Percentiles rank a stretch among this genome's conserved stretches.
Evolutionary conservation across 768 basidiomycete species (phyloP).

Genomic region (Podaxis sp.): DNA sequence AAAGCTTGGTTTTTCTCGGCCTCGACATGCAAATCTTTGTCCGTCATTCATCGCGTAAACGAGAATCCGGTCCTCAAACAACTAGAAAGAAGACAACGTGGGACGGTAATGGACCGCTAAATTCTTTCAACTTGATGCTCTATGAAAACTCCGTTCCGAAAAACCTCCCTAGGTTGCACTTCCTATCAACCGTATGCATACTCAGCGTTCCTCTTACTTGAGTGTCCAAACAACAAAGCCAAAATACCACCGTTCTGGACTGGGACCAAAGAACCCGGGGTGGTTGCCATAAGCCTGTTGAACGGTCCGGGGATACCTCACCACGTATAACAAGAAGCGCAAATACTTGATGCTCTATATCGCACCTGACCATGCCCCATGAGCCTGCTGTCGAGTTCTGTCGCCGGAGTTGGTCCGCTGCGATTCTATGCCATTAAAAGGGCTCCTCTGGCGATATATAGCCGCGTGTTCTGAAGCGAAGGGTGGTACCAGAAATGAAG

Average conservation of each 20-base stretch:
- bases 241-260: not conserved
- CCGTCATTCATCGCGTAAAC: not conserved
- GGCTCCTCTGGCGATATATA: not conserved
- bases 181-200: no score
- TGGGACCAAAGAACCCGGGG: not conserved
- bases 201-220: no score
- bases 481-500: not conserved
- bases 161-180: not conserved
- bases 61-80: not conserved
- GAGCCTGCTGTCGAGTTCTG: not conserved
- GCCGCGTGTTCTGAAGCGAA: not conserved
- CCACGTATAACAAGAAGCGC: not conserved
- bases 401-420: conserved; percentile 11
- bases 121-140: not conserved
- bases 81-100: not conserved
- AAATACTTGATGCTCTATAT: not conserved
- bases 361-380: conserved; percentile 10
- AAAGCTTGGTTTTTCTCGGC: not conserved
- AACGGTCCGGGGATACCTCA: conserved; percentile 1
- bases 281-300: not conserved
- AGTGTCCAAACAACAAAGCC: not conserved
- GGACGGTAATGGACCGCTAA: not conserved
- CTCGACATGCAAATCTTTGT: not conserved
- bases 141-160: not conserved
- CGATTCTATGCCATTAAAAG: not conserved